Evolutionary conservation across 2,329 filamentous ascomycete genomes (phyloP).

Genomic region (Penicillium sp.): DNA sequence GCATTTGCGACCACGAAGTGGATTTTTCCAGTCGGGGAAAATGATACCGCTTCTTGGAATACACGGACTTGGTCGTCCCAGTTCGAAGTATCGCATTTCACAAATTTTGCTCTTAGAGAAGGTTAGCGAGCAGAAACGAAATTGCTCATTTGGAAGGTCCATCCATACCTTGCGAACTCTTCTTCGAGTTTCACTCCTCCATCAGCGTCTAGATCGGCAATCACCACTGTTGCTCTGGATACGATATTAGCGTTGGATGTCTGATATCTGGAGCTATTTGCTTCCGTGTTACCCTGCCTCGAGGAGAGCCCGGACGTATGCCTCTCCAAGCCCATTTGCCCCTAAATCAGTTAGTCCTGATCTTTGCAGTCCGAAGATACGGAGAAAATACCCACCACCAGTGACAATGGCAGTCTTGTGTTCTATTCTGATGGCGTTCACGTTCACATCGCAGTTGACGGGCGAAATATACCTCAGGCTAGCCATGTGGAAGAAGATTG

Average conservation of each 20-base stretch:
- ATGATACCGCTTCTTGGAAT: conserved; percentile 30
- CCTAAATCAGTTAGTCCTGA: background rate
- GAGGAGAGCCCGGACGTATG: background rate
- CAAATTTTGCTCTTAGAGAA: conserved; percentile 24
- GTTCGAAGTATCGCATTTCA: conserved; percentile 34
- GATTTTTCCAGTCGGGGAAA: conserved; percentile 32
- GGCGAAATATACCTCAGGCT: background rate
- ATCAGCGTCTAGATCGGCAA: background rate
- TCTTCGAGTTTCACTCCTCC: background rate
- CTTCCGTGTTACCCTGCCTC: background rate
- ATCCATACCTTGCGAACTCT: background rate
- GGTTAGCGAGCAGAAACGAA: background rate
- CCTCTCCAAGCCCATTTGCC: background rate
- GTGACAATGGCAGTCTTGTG: conserved; percentile 1
- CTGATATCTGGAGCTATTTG: background rate
- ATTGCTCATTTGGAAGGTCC: background rate
- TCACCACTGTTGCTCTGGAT: background rate
- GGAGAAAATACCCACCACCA: background rate
- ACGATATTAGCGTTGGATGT: background rate
- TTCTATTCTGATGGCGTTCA: background rate
- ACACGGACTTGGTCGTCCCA: conserved; percentile 39
- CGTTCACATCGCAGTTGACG: background rate
- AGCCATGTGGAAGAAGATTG: background rate
- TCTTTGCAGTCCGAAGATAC: background rate
- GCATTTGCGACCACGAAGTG: conserved; percentile 40